Evolutionary conservation across 441 rosid species (phyloP).

Genomic region (Codiaeum variegatum): DNA sequence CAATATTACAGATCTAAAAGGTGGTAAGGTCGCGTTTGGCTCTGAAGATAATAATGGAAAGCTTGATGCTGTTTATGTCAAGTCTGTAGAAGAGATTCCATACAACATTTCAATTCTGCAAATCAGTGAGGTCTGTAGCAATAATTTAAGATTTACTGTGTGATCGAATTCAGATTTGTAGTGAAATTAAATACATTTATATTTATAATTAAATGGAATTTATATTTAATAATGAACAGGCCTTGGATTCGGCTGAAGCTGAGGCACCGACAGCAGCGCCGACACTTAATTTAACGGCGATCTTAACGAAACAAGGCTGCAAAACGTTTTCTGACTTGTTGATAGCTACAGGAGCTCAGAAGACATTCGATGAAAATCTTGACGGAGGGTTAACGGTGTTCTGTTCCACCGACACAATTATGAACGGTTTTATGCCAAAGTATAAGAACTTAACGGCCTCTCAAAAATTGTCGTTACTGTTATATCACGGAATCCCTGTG

Average conservation of each 20-base stretch:
- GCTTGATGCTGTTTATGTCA: conserved; percentile 55
- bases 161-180: background rate
- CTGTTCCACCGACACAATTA: conserved; percentile 73
- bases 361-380: conserved; percentile 48
- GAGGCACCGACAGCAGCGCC: conserved; percentile 80
- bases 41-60: conserved; percentile 39
- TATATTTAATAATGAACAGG: conserved; percentile 26
- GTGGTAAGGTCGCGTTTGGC: conserved; percentile 84
- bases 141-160: background rate
- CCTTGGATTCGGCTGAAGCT: conserved; percentile 59
- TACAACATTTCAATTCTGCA: conserved; percentile 84
- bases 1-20: conserved; percentile 74
- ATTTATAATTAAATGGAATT: too few relatives aligned
- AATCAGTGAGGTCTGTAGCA: conserved; percentile 54
- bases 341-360: conserved; percentile 55
- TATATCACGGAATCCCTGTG: conserved; percentile 64
- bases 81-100: conserved; percentile 65
- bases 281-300: conserved; percentile 54
- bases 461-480: conserved; percentile 52
- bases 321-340: conserved; percentile 72
- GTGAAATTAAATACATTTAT: too few relatives aligned
- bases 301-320: conserved; percentile 82
- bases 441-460: conserved; percentile 70
- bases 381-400: conserved; percentile 89
- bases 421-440: conserved; percentile 74